A percentile compares a stretch with the other conserved stretches of the same genome.
phyloP scores from a whole-genome alignment of 768 basidiomycete genomes.

The Roridomyces roridus region DNA sequence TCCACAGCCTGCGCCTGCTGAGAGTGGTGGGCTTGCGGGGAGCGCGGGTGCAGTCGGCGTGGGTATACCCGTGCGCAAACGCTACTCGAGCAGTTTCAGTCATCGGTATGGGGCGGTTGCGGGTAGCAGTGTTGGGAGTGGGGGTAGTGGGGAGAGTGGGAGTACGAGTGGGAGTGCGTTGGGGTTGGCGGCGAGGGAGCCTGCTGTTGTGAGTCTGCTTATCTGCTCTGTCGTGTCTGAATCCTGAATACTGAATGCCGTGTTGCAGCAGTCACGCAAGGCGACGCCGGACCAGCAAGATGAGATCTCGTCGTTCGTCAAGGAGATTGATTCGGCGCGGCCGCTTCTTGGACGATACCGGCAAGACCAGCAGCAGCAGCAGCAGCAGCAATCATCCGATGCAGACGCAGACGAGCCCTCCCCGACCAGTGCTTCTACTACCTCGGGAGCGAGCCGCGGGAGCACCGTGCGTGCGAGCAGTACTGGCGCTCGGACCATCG shows the following conservation, averaged over 20 bases:
- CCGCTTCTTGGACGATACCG: slow-evolving; percentile 57
- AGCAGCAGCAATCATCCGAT: slow-evolving; percentile 5
- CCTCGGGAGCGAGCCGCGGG: slow-evolving; percentile 19
- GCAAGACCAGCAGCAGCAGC: slow-evolving; percentile 23
- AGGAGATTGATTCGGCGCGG: slow-evolving; percentile 75
- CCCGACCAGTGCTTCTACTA: slow-evolving; percentile 8
- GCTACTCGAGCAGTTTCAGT: slow-evolving; percentile 82
- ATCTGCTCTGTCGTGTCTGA: not conserved
- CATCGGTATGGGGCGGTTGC: slow-evolving; percentile 62
- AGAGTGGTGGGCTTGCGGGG: slow-evolving; percentile 4
- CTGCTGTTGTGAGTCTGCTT: slow-evolving; percentile 18
- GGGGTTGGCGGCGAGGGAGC: slow-evolving; percentile 34
- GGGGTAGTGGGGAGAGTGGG: slow-evolving; percentile 34
- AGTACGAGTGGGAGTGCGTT: slow-evolving; percentile 11
- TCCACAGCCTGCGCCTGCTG: slow-evolving; percentile 4
- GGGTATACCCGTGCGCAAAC: slow-evolving; percentile 48
- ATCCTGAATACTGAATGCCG: not conserved
- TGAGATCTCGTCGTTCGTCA: slow-evolving; percentile 79
- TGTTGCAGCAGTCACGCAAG: slow-evolving; percentile 1
- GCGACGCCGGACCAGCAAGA: slow-evolving; percentile 38
- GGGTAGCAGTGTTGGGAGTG: slow-evolving; percentile 45
- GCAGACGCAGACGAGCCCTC: not conserved
- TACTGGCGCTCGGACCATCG: slow-evolving; percentile 7
- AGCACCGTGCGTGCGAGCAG: slow-evolving; percentile 21
- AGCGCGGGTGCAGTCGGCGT: slow-evolving; percentile 3